These are phyloP conservation scores for Pythium scleroteichum DNA, from an alignment of 352 stramenopile genomes.

Conservation along the genomic window DNA sequence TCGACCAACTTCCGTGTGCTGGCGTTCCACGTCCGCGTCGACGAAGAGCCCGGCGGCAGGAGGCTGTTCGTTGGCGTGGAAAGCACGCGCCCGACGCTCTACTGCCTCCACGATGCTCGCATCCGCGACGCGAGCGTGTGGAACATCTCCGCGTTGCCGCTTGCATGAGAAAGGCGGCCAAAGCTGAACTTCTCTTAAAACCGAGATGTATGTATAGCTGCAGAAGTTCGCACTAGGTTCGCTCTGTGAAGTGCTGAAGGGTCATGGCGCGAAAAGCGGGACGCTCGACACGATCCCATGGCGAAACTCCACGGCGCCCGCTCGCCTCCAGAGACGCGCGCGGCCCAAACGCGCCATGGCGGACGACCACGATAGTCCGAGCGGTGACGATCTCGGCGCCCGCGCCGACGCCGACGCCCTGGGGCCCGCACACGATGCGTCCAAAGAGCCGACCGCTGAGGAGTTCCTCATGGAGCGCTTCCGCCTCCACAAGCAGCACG, in stretches of 20 bases:
- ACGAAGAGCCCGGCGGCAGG: neutral
- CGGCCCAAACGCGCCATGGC: conserved; percentile 1
- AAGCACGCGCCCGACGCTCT: neutral
- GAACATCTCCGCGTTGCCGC: conserved; percentile 2
- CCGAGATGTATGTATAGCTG: neutral
- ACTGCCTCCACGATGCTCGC: neutral
- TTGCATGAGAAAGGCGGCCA: conserved; percentile 1
- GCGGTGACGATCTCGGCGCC: neutral
- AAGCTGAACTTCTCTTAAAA: neutral
- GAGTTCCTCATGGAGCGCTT: conserved; percentile 74
- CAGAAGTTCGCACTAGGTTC: neutral
- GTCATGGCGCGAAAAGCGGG: conserved; percentile 7
- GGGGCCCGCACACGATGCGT: conserved; percentile 1
- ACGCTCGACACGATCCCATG: neutral
- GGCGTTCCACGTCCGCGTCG: conserved; percentile 4
- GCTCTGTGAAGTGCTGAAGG: neutral
- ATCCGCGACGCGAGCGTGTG: neutral
- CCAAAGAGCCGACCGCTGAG: conserved; percentile 26
- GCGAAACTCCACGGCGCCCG: conserved; percentile 13
- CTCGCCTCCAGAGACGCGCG: neutral
- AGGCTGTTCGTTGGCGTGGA: neutral
- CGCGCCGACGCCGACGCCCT: neutral
- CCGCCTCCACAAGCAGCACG: conserved; percentile 77
- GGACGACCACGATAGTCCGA: neutral
- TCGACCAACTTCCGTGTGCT: conserved; percentile 14